A percentile compares a stretch with the other conserved stretches of the same genome.
phyloP scores from a whole-genome alignment of 2,329 filamentous ascomycete species.

The Coniella lustricola region DNA sequence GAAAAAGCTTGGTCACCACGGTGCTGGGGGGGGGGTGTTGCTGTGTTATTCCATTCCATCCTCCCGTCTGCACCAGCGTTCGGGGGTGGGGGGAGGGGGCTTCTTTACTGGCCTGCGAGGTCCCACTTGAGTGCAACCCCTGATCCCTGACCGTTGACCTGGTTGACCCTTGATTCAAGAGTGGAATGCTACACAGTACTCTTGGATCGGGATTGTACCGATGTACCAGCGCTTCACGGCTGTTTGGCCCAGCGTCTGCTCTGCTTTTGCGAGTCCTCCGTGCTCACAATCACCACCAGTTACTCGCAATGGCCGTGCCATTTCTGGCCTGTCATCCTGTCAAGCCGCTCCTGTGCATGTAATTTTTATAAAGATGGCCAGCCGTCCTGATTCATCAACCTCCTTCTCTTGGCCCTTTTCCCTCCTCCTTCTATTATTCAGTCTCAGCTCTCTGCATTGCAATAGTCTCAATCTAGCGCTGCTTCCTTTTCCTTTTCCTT shows the following conservation, averaged over 20 bases:
- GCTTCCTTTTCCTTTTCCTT: conserved; percentile 31
- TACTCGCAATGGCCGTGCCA: background rate
- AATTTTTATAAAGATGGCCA: conserved; percentile 4
- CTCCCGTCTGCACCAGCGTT: conserved; percentile 12
- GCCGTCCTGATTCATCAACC: conserved; percentile 15
- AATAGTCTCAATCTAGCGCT: conserved; percentile 39
- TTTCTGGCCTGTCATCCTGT: conserved; percentile 5
- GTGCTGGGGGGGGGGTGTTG: too few relatives aligned
- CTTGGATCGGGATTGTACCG: background rate
- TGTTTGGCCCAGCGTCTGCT: too few relatives aligned
- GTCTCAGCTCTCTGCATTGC: conserved; percentile 27
- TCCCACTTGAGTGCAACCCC: background rate
- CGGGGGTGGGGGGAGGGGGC: background rate
- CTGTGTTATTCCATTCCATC: conserved; percentile 20
- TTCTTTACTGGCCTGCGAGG: background rate
- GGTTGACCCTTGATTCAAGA: conserved; percentile 1
- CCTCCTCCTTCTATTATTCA: conserved; percentile 30
- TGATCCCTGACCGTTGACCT: too few relatives aligned
- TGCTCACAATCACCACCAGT: too few relatives aligned
- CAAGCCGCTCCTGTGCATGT: conserved; percentile 2
- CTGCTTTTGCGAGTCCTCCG: too few relatives aligned
- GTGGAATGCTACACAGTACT: background rate
- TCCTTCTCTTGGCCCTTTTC: conserved; percentile 23
- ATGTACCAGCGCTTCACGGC: too few relatives aligned
- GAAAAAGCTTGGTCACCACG: conserved; percentile 13